Percentiles rank a stretch among this genome's conserved stretches.
Conservation (phyloP, 139 green algal species). For the Chlorella sp. region DNA sequence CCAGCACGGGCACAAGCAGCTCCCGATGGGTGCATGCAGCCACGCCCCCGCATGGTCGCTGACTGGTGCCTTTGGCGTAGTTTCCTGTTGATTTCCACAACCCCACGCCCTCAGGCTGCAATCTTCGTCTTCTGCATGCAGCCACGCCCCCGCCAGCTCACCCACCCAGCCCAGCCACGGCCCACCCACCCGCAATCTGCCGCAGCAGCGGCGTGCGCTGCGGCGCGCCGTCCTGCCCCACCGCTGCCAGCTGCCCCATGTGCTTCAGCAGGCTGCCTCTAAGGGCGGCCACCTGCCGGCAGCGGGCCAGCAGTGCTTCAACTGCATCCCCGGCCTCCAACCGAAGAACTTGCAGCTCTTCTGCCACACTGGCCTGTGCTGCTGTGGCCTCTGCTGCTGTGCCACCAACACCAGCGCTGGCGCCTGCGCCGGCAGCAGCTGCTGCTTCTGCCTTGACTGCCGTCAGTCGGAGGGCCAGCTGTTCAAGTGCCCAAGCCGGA, state of each 20-base stretch:
- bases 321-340: slow-evolving; percentile 23
- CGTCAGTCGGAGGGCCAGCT: not conserved
- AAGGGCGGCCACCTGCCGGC: slow-evolving; percentile 9
- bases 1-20: not conserved
- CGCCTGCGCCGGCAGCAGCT: not conserved
- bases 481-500: not conserved
- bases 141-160: not conserved
- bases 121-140: too few species aligned
- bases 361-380: not conserved
- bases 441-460: not conserved
- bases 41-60: too few species aligned
- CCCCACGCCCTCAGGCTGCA: too few species aligned
- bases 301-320: not conserved
- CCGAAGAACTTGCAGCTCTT: not conserved
- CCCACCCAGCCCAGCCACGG: too few species aligned
- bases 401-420: not conserved
- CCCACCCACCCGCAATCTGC: not conserved
- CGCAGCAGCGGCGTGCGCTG: not conserved
- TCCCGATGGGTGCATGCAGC: slow-evolving; percentile 10
- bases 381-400: not conserved
- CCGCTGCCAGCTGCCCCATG: slow-evolving; percentile 3
- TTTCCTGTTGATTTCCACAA: too few species aligned
- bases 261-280: not conserved
- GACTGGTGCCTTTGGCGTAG: too few species aligned
- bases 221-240: slow-evolving; percentile 18